Evolutionary conservation across 495 filamentous ascomycete species (phyloP).

Genomic region (Hypoxylon trugodes): DNA sequence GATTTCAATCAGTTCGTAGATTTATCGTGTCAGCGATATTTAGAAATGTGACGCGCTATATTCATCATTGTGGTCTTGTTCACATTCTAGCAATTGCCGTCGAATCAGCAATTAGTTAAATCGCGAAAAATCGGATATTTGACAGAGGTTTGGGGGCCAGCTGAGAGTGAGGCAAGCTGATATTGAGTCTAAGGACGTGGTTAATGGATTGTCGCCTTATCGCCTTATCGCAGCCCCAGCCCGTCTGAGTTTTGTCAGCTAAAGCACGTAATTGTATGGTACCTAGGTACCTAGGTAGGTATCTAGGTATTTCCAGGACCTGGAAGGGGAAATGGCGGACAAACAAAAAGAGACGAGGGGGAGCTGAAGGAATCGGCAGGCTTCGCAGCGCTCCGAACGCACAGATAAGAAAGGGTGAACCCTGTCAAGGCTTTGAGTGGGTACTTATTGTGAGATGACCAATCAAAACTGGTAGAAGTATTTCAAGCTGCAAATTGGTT

Average conservation of each 20-base stretch:
- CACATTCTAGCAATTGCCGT: not conserved
- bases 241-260: slow-evolving; percentile 4
- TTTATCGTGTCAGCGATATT: slow-evolving; percentile 6
- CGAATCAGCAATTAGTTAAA: slow-evolving; percentile 3
- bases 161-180: slow-evolving; percentile 46
- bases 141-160: slow-evolving; percentile 40
- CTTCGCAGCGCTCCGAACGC: slow-evolving; percentile 34
- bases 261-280: not conserved
- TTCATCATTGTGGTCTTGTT: not conserved
- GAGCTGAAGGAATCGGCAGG: slow-evolving; percentile 39
- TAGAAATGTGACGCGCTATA: not conserved
- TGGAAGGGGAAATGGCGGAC: not conserved
- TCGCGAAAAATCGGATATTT: slow-evolving; percentile 20
- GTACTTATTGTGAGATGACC: slow-evolving; percentile 9
- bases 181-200: slow-evolving; percentile 14
- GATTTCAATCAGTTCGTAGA: too few relatives aligned
- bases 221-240: slow-evolving; percentile 38
- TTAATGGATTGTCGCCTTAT: slow-evolving; percentile 30
- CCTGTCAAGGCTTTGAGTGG: slow-evolving; percentile 26
- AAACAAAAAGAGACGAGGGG: not conserved
- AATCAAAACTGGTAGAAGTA: slow-evolving; percentile 17
- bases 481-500: slow-evolving; percentile 25
- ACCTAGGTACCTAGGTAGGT: slow-evolving; percentile 3
- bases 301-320: not conserved
- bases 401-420: slow-evolving; percentile 39